Percentiles rank a stretch among this genome's conserved stretches.
phyloP scores from a whole-genome alignment of 2,329 filamentous ascomycete species.

The Trichocomaceae sp. region DNA sequence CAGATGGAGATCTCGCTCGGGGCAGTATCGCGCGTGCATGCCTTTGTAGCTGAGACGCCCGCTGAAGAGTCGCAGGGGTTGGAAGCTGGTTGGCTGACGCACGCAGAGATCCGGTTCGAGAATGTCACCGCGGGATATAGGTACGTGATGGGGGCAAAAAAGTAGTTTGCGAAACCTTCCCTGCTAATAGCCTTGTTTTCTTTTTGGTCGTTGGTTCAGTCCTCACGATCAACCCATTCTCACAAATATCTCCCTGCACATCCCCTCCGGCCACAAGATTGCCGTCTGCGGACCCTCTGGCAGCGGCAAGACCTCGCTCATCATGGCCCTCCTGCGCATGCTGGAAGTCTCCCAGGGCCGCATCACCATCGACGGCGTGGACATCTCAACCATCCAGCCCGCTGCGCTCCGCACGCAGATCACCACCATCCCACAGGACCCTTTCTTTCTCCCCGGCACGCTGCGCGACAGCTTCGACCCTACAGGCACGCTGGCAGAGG shows the following conservation, averaged over 20 bases:
- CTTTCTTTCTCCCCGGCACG: constrained; percentile 36
- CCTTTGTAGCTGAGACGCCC: constrained; percentile 42
- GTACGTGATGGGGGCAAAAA: too few species aligned
- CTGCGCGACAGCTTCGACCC: constrained; percentile 37
- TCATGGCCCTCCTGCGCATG: constrained; percentile 38
- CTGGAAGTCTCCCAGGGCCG: constrained; percentile 33
- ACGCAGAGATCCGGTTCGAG: too few species aligned
- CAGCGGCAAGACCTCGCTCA: constrained; percentile 33
- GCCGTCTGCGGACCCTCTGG: constrained; percentile 38
- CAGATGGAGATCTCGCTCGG: constrained; percentile 53
- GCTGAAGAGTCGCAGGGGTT: constrained; percentile 41
- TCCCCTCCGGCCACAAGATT: constrained; percentile 38
- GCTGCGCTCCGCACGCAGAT: constrained; percentile 34
- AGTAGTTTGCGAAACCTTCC: too few species aligned
- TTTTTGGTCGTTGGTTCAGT: too few species aligned
- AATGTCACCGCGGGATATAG: too few species aligned
- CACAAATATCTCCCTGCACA: constrained; percentile 40
- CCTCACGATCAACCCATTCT: too few species aligned
- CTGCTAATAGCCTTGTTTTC: too few species aligned
- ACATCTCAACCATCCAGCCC: constrained; percentile 33
- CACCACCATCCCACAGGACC: constrained; percentile 39
- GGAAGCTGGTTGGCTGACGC: too few species aligned
- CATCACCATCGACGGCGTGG: constrained; percentile 38
- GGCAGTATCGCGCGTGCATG: constrained; percentile 49
- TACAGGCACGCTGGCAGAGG: constrained; percentile 23